Evolutionary conservation across 139 green algal genomes (phyloP), one percentile per base, ranked within the genome.

Genomic region (Nannochloris sp.): DNA sequence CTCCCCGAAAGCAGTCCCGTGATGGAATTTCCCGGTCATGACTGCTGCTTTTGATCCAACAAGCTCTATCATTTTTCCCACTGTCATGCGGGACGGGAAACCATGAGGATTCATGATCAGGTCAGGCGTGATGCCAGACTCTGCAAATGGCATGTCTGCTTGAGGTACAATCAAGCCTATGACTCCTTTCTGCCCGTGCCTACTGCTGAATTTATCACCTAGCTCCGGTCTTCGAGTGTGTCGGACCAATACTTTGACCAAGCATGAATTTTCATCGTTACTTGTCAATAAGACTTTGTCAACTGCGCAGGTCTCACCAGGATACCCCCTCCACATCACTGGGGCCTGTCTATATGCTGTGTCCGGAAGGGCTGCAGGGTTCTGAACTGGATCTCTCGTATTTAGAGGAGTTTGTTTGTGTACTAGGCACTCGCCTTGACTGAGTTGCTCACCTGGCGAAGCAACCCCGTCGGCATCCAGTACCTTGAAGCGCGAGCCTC

Each of bases 41-140:
- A 95, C 87, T 12, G 67, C 91, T 2, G 87, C 91, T 80, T 99
- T 99, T 69, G 68, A 81, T 23, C 88, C 93, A 53, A 99, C 71
- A 53, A 97, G 86, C 78, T 98, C 92, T 9, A 98, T 91, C 86
- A 97, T 95, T 78, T 98, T 97, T 44, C 88, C 81, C 9, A 95
- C 87, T 1, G 82, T 89, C 82, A 89, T 89, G 59, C 82, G 80
- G 10, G 75, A 83, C 21, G 86, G 86, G 72, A 93, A 90, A 25
- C 84, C 86, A 65, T 87, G 80, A 25, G 86, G 86, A 74, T 93
- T 93, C 84, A 93, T 93, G 67, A 93, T 88, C 10, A 93, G 72
- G 71, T 93, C 86, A 3, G 92, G 92, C 68, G 83, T 90, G 46
- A 98, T 78, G 21, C 92, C 92, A 1, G 74, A 66, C 71, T 95